Evolutionary conservation across 2,329 filamentous ascomycete species (phyloP), one percentile per base, ranked within the genome.

Genomic region (Fusarium circinatum): DNA sequence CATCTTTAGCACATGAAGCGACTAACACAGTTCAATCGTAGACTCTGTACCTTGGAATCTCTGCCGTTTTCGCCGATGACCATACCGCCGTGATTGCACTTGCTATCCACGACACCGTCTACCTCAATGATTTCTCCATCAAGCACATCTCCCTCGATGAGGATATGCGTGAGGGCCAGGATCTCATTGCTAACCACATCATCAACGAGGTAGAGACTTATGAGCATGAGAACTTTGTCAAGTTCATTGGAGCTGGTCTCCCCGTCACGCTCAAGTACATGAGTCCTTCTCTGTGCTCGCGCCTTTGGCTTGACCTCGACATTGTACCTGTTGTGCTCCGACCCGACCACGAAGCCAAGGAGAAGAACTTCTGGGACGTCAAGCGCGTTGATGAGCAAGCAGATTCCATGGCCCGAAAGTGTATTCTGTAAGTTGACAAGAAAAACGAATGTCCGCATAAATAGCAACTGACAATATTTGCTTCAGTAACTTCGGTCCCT

Each of bases 371-470:
- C 70, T 89, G 88, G 86, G 84, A 87, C 51, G 80, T 83, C 39
- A 89, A 90, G 78, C 84, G 86, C n/a, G 87, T 95, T 9, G 94
- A 95, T 76, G 94, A 96, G 79, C 91, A 95, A 80, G 93, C 94
- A 3, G 94, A 96, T 79, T 93, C 92, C 2, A 93, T 95, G 89
- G 92, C 91, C 4, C 87, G 94, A 70, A 95, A 95, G 84, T 94
- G 92, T 80, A 87, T 95, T 70, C 89, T 91, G 91, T 93, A 82
- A 82, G 88, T 44, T 39, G 13, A 15, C 12, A 8, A 15, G 3
- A 3, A 18, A 20, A 18, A 15, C 18, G 13, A 59, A 51, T 15
- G 3, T 48, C 24, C 60, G 66, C 48, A 12, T 32, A 34, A 38
- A 42, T 8, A 1, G 26, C 20, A 24, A 56, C 48, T 68, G 22